These are phyloP conservation scores for Dendrobium huoshanense DNA, from an alignment of 106 monocot genomes.

Conservation along the genomic window DNA sequence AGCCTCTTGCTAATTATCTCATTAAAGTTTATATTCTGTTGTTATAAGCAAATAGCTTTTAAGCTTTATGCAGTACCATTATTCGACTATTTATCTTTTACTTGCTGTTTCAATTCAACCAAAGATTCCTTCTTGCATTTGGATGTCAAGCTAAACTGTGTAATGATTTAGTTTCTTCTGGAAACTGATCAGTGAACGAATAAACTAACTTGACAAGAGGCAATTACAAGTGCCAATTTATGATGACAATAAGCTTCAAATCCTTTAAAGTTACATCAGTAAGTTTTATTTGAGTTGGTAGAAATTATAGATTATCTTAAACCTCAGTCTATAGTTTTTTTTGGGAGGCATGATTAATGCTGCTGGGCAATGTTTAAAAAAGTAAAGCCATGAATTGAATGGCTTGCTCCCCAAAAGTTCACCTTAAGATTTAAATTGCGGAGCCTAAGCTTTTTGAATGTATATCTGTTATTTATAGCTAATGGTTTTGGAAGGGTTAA, in stretches of 20 bases:
- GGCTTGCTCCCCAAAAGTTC: neutral
- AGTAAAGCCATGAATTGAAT: neutral
- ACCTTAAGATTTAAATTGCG: no score
- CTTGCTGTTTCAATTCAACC: neutral
- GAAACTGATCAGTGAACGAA: neutral
- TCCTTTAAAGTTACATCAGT: neutral
- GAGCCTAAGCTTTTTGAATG: no score
- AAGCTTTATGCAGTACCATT: neutral
- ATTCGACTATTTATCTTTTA: neutral
- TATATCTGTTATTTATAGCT: no score
- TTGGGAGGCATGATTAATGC: neutral
- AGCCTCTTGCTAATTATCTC: neutral
- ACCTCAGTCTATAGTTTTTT: neutral
- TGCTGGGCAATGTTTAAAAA: neutral
- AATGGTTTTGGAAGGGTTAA: no score
- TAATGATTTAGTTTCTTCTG: neutral
- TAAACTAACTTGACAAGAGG: neutral
- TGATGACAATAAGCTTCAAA: neutral
- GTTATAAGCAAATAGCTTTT: neutral
- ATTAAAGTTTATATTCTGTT: slow-evolving; percentile 1
- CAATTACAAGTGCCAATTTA: neutral
- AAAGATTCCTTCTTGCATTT: neutral
- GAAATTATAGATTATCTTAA: neutral
- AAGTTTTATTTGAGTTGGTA: neutral
- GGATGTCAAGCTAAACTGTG: neutral